Conservation (phyloP, 768 basidiomycete species). For the Russula olivacea region DNA sequence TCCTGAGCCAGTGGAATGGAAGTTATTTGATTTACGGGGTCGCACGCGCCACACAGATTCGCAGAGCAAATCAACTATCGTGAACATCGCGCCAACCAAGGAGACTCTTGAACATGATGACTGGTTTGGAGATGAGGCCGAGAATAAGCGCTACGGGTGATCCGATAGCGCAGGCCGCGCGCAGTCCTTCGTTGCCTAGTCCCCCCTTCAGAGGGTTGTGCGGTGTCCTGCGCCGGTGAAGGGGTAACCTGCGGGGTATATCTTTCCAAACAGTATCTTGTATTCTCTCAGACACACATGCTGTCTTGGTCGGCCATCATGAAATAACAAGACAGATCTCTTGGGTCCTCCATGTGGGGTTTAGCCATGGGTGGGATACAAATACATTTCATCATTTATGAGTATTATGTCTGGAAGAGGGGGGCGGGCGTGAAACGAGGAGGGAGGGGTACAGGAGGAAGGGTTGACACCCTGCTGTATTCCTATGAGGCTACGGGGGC, state of each 20-base stretch:
- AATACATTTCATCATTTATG: not conserved
- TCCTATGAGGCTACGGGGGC: not conserved
- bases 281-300: not conserved
- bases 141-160: conserved; percentile 60
- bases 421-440: no score
- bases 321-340: not conserved
- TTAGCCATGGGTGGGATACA: not conserved
- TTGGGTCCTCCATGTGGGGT: not conserved
- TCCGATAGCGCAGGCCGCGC: no score
- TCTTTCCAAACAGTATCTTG: not conserved
- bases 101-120: conserved; percentile 60
- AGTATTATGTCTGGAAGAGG: not conserved
- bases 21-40: conserved; percentile 3
- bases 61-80: conserved; percentile 75
- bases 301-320: not conserved
- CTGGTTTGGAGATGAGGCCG: conserved; percentile 66
- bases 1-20: not conserved
- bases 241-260: not conserved
- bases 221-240: not conserved
- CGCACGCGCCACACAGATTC: conserved; percentile 47
- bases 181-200: no score
- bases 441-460: not conserved
- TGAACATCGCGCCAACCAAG: conserved; percentile 61
- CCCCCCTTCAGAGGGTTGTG: not conserved
- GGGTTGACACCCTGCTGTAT: not conserved